Base-by-base conservation (phyloP, 371 early-diverging fungal species). In the Mucor lusitanicus region DNA sequence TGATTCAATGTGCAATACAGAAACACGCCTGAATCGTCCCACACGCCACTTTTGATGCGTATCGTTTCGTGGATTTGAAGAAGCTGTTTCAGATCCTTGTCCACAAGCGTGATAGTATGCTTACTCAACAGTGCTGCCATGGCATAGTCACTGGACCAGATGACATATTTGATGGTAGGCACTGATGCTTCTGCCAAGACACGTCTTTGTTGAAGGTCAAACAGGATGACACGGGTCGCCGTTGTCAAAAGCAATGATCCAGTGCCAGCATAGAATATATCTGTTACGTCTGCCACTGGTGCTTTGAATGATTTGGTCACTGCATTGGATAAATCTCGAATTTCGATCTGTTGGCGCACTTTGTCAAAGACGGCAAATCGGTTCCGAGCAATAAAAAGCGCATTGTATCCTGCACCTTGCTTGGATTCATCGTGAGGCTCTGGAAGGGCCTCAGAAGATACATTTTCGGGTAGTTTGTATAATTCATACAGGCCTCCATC, bases 401-500 rank as follows among this genome's bases (percentile, higher is more conserved):
- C 96, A 21, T 93, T 85, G 25, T 88, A 81, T 0, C 95, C 97
- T 0, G 80, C 61, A 2, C 94, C 96, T 46, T 91, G 88, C 76
- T 91, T 92, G 12, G 86, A 77, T 28, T 92, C 89, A 40, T 82
- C 84, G 3, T 87, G 69, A 0, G 85, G 82, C 63, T 91, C 91
- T 11, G 87, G 85, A 1, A 85, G 76, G 40, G 88, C 90, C 11
- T n/a, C 44, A 42, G 44, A 1, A 13, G 44, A 42, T 42, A 9
- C 35, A 46, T 93, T 90, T 69, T 87, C 87, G 30, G 96, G 95
- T 60, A 96, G 79, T 39, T 76, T 85, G 77, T 93, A 92, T 11
- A 97, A 75, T 76, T 97, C 97, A 67, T 94, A 94, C 8, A 87
- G 85, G 19, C 96, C 97, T 35, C 94, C 95, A 37, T 98, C 97